Evolutionary conservation across 345 rosid species (phyloP).

Genomic region (Passiflora organensis): DNA sequence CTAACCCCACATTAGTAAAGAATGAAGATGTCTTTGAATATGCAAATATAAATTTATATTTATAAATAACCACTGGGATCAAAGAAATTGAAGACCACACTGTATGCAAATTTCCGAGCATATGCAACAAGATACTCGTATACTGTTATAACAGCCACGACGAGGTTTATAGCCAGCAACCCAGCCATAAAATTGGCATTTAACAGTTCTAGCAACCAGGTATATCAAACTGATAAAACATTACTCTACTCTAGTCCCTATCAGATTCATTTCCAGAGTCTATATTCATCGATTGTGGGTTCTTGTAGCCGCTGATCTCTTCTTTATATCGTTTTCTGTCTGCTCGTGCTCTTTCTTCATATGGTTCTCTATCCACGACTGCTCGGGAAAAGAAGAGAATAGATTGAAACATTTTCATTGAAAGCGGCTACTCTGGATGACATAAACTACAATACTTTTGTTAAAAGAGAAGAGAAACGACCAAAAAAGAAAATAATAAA

Average conservation of each 20-base stretch:
- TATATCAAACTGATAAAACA: not conserved
- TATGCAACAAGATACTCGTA: too few relatives aligned
- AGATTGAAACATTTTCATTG: too few relatives aligned
- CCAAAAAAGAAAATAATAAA: not conserved
- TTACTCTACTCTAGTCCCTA: constrained; percentile 9
- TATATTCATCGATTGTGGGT: constrained; percentile 56
- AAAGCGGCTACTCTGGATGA: not conserved
- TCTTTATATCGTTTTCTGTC: constrained; percentile 78
- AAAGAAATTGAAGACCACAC: too few relatives aligned
- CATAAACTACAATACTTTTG: not conserved
- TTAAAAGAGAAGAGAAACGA: not conserved
- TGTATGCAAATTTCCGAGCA: too few relatives aligned
- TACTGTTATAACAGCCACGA: too few relatives aligned
- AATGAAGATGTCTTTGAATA: too few relatives aligned
- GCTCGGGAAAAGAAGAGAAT: not conserved
- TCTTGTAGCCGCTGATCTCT: constrained; percentile 63
- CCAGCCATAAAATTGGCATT: too few relatives aligned
- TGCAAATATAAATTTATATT: too few relatives aligned
- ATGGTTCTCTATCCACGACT: constrained; percentile 80
- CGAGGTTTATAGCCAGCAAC: too few relatives aligned
- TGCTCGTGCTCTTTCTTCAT: constrained; percentile 59
- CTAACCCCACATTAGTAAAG: too few relatives aligned
- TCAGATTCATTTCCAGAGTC: constrained; percentile 44
- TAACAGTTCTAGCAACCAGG: too few relatives aligned
- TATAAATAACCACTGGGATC: too few relatives aligned